Conservation (phyloP, 768 basidiomycete genomes). For the Amanita rubescens region DNA sequence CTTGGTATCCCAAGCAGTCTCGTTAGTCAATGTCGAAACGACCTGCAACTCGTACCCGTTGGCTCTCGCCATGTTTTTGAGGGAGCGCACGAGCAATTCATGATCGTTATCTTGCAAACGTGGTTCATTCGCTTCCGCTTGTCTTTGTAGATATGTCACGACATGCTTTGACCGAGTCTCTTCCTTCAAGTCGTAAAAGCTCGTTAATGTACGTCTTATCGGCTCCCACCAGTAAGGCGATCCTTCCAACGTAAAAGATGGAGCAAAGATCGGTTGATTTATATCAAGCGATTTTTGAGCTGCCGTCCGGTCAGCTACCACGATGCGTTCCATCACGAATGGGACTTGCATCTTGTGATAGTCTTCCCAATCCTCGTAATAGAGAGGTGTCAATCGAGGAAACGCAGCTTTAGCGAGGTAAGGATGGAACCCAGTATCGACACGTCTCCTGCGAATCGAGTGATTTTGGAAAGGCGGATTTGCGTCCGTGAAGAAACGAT, state of each 20-base stretch:
- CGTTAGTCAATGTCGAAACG: constrained; percentile 38
- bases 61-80: constrained; percentile 43
- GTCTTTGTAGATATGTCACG: constrained; percentile 63
- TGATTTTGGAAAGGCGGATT: constrained; percentile 29
- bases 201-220: constrained; percentile 33
- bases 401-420: constrained; percentile 68
- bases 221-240: constrained; percentile 69
- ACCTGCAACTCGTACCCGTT: constrained; percentile 50
- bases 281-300: constrained; percentile 28
- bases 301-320: constrained; percentile 72
- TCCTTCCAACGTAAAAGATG: constrained; percentile 35
- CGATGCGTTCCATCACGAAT: constrained; percentile 66
- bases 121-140: constrained; percentile 42
- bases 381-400: constrained; percentile 60
- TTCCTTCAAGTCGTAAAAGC: constrained; percentile 32
- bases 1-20: constrained; percentile 52
- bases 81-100: constrained; percentile 46
- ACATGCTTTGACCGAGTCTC: constrained; percentile 27
- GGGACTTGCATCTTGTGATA: constrained; percentile 60
- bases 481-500: constrained; percentile 50
- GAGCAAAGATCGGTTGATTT: constrained; percentile 34
- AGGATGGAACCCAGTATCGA: constrained; percentile 63
- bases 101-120: constrained; percentile 53
- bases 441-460: constrained; percentile 35
- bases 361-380: constrained; percentile 72